These are phyloP conservation scores for Prototheca cutis DNA, from an alignment of 163 green algal species.

Conservation along the genomic window DNA sequence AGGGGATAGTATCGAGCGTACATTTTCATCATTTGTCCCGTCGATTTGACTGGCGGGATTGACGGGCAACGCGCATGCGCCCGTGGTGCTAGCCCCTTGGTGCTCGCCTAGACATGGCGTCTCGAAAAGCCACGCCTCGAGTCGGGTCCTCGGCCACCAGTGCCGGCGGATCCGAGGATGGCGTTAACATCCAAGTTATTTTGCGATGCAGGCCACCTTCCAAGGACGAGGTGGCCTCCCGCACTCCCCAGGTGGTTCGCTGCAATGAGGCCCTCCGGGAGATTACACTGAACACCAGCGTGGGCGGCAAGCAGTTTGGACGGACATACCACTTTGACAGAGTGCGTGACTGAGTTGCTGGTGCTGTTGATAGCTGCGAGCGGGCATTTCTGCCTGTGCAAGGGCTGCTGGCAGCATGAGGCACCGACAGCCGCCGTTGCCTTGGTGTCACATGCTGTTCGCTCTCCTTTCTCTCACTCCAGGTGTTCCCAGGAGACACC, in stretches of 20 bases:
- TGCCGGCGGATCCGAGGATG: constrained; percentile 26
- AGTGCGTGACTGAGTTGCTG: constrained; percentile 32
- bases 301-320: constrained; percentile 63
- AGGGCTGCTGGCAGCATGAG: too few species aligned
- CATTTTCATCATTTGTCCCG: too few species aligned
- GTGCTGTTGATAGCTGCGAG: background rate
- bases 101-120: too few species aligned
- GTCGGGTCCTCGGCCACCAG: background rate
- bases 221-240: constrained; percentile 58
- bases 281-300: constrained; percentile 66
- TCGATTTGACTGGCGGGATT: too few species aligned
- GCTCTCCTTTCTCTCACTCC: too few species aligned
- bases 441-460: too few species aligned
- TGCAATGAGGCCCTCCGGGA: constrained; percentile 70
- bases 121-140: background rate
- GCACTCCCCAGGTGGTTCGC: constrained; percentile 60
- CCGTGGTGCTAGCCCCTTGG: too few species aligned
- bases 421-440: too few species aligned
- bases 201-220: constrained; percentile 80
- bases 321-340: constrained; percentile 92
- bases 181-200: constrained; percentile 93
- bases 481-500: constrained; percentile 81
- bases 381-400: too few species aligned
- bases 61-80: too few species aligned
- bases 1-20: too few species aligned